These are phyloP conservation scores for Pyrus communis DNA, from an alignment of 306 rosid genomes.

Conservation along the genomic window DNA sequence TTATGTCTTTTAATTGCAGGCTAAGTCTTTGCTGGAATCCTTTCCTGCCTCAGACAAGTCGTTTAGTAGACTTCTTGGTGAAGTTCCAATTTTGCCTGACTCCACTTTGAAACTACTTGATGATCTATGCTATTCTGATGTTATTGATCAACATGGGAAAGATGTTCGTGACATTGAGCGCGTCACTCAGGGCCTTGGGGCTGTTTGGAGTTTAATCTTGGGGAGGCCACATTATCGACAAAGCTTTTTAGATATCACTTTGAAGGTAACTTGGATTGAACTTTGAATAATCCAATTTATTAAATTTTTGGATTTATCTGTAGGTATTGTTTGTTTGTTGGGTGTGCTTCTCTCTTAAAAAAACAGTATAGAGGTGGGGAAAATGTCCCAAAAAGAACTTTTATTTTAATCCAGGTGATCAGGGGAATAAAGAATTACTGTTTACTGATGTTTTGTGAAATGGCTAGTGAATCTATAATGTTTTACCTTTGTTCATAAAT, in stretches of 20 bases:
- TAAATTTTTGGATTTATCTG: neutral
- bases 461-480: neutral
- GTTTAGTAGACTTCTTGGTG: constrained; percentile 90
- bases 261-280: constrained; percentile 50
- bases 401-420: neutral
- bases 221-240: constrained; percentile 86
- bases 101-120: constrained; percentile 61
- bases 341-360: constrained; percentile 4
- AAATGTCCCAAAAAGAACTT: neutral
- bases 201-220: constrained; percentile 90
- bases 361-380: neutral
- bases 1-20: constrained; percentile 42
- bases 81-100: constrained; percentile 81
- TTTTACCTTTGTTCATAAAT: neutral
- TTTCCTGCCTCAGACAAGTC: constrained; percentile 94
- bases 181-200: constrained; percentile 98
- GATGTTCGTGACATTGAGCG: constrained; percentile 73
- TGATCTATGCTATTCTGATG: constrained; percentile 74
- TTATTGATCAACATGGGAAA: constrained; percentile 59
- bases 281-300: neutral
- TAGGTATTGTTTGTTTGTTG: neutral
- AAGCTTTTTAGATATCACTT: constrained; percentile 70
- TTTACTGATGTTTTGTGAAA: neutral
- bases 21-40: constrained; percentile 66
- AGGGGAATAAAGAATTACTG: neutral